Evolutionary conservation across 2,329 filamentous ascomycete species (phyloP).

Genomic region (Graphiopsis chlorocephala): DNA sequence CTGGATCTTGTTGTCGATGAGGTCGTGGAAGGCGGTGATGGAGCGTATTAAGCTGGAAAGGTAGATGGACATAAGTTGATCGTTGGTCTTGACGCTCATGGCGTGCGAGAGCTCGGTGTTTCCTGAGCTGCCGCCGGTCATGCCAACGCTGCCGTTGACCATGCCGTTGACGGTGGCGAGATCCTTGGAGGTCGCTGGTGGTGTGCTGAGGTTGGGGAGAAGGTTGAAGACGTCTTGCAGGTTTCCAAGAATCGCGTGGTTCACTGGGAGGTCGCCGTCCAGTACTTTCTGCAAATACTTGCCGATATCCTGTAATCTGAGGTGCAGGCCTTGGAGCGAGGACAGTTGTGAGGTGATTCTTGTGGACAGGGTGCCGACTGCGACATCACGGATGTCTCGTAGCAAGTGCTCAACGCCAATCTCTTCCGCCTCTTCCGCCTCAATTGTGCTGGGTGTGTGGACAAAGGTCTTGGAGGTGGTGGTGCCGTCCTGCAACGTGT

Average conservation of each 20-base stretch:
- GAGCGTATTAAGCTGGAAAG: constrained; percentile 93
- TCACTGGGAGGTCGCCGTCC: constrained; percentile 87
- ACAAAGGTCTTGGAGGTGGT: constrained; percentile 97
- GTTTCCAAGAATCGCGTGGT: constrained; percentile 95
- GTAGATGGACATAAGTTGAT: constrained; percentile 98
- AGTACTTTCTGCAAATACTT: constrained; percentile 95
- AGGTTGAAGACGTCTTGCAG: constrained; percentile 99
- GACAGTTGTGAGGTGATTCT: constrained; percentile 97
- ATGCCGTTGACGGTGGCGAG: constrained; percentile 48
- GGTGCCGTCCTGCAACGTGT: constrained; percentile 73
- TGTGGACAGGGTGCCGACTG: constrained; percentile 92
- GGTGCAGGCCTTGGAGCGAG: constrained; percentile 91
- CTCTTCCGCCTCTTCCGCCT: constrained; percentile 97
- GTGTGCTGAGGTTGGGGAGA: constrained; percentile 88
- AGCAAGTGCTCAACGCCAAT: constrained; percentile 98
- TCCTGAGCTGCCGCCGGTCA: constrained; percentile 50
- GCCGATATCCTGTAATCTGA: constrained; percentile 91
- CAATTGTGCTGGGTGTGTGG: constrained; percentile 96
- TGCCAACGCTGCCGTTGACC: constrained; percentile 57
- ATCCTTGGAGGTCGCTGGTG: constrained; percentile 66
- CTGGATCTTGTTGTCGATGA: constrained; percentile 99
- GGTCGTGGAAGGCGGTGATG: constrained; percentile 97
- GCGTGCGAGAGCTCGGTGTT: constrained; percentile 89
- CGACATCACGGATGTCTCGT: constrained; percentile 96
- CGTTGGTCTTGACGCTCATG: constrained; percentile 99